These are phyloP conservation scores for Cruciata laevipes DNA, from an alignment of 257 asterid species.

Conservation along the genomic window DNA sequence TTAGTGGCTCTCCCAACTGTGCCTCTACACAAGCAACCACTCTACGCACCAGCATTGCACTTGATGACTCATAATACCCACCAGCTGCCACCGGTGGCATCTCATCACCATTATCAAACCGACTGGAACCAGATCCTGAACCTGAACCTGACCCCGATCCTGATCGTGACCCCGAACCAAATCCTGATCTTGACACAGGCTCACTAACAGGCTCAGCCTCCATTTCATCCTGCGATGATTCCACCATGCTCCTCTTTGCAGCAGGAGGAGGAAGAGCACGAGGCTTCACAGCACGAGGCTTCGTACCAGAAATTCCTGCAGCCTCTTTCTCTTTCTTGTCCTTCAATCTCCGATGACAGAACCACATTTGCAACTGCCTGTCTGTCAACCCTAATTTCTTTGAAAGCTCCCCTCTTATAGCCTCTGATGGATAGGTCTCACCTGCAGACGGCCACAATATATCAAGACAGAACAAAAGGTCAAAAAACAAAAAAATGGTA, in stretches of 20 bases:
- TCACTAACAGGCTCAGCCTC: conserved; percentile 48
- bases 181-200: conserved; percentile 47
- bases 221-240: conserved; percentile 50
- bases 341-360: conserved; percentile 93
- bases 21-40: conserved; percentile 84
- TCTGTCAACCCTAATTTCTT: conserved; percentile 73
- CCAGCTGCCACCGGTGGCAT: conserved; percentile 39
- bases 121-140: conserved; percentile 76
- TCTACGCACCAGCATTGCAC: conserved; percentile 59
- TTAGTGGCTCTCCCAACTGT: conserved; percentile 83
- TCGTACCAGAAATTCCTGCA: conserved; percentile 47
- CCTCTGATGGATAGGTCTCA: conserved; percentile 90
- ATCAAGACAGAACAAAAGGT: conserved; percentile 1
- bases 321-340: conserved; percentile 93
- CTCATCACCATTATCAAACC: conserved; percentile 61
- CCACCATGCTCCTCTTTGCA: conserved; percentile 44
- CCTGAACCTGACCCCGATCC: conserved; percentile 55
- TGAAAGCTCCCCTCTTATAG: conserved; percentile 73
- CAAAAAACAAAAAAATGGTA: neutral
- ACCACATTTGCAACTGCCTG: conserved; percentile 99
- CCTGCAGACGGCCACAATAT: conserved; percentile 40
- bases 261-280: conserved; percentile 31
- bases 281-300: conserved; percentile 54
- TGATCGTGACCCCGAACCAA: conserved; percentile 57
- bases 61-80: conserved; percentile 67